These are phyloP conservation scores for Magnaporthiopsis rhizophila DNA, from an alignment of 2,329 filamentous ascomycete genomes.

Conservation along the genomic window DNA sequence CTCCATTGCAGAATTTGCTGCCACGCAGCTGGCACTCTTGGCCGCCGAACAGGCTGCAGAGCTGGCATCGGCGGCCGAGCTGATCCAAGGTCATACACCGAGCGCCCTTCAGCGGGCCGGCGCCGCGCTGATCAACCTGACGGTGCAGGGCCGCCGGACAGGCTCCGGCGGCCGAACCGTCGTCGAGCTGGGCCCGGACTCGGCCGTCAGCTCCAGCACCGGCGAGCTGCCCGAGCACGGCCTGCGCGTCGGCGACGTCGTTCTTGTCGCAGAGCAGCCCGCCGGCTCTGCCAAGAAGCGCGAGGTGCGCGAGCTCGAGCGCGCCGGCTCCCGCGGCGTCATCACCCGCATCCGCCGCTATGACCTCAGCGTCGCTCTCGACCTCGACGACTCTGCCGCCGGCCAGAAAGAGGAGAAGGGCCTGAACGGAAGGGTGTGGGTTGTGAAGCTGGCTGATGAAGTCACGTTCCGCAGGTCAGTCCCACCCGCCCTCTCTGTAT, in stretches of 20 bases:
- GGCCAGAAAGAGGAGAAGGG: slow-evolving; percentile 24
- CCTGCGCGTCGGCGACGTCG: slow-evolving; percentile 68
- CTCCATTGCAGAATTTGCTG: slow-evolving; percentile 61
- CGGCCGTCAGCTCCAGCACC: slow-evolving; percentile 43
- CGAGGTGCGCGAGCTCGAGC: slow-evolving; percentile 63
- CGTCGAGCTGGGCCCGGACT: slow-evolving; percentile 59
- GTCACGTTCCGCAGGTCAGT: slow-evolving; percentile 52
- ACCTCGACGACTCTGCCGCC: slow-evolving; percentile 45
- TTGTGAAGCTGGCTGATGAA: slow-evolving; percentile 61
- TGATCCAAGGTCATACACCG: slow-evolving; percentile 62
- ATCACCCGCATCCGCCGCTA: slow-evolving; percentile 55
- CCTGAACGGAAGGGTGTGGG: slow-evolving; percentile 46
- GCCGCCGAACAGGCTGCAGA: slow-evolving; percentile 65
- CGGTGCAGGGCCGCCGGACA: slow-evolving; percentile 68
- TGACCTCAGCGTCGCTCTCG: slow-evolving; percentile 58
- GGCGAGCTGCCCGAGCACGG: slow-evolving; percentile 65
- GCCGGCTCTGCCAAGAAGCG: slow-evolving; percentile 63
- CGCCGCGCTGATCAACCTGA: slow-evolving; percentile 70
- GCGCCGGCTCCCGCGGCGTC: slow-evolving; percentile 61
- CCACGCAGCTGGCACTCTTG: slow-evolving; percentile 63
- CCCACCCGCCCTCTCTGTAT: neutral
- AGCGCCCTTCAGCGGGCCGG: slow-evolving; percentile 65
- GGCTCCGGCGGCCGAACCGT: slow-evolving; percentile 88
- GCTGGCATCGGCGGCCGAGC: slow-evolving; percentile 57
- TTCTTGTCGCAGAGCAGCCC: slow-evolving; percentile 67